These are phyloP conservation scores for Ophiostoma tasmaniense DNA, from an alignment of 2,329 filamentous ascomycete species.

Conservation along the genomic window DNA sequence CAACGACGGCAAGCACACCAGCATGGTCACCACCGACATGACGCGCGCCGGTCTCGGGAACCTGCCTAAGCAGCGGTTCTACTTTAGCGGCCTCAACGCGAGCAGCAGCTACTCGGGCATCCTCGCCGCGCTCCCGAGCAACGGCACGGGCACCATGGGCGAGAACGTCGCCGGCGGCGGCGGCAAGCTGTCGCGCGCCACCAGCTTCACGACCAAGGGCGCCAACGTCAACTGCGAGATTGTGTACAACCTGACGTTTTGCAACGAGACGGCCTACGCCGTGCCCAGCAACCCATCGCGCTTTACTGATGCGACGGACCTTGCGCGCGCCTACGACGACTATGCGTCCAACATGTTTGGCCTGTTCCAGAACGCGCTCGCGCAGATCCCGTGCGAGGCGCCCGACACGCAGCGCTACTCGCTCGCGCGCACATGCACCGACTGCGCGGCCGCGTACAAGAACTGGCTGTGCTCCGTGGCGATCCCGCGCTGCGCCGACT, in stretches of 20 bases:
- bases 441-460: slow-evolving; percentile 79
- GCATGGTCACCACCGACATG: slow-evolving; percentile 52
- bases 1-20: slow-evolving; percentile 41
- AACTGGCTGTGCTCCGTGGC: slow-evolving; percentile 89
- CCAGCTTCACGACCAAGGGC: slow-evolving; percentile 66
- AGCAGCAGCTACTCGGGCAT: slow-evolving; percentile 66
- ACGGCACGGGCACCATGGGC: slow-evolving; percentile 37
- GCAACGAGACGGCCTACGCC: slow-evolving; percentile 79
- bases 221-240: slow-evolving; percentile 65
- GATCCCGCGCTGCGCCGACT: slow-evolving; percentile 88
- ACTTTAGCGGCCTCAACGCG: slow-evolving; percentile 64
- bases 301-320: slow-evolving; percentile 49
- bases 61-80: slow-evolving; percentile 80
- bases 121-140: slow-evolving; percentile 63
- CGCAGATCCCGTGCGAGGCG: slow-evolving; percentile 79
- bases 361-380: slow-evolving; percentile 73
- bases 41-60: slow-evolving; percentile 58
- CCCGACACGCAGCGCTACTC: slow-evolving; percentile 68
- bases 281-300: slow-evolving; percentile 70
- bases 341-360: slow-evolving; percentile 60
- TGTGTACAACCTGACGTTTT: slow-evolving; percentile 81
- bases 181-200: slow-evolving; percentile 62
- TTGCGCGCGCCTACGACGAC: slow-evolving; percentile 70
- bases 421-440: slow-evolving; percentile 62
- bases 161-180: slow-evolving; percentile 54